Percentiles rank a stretch among this genome's conserved stretches.
Conservation (phyloP, 805 yeast species). For the Pichia manshurica region DNA sequence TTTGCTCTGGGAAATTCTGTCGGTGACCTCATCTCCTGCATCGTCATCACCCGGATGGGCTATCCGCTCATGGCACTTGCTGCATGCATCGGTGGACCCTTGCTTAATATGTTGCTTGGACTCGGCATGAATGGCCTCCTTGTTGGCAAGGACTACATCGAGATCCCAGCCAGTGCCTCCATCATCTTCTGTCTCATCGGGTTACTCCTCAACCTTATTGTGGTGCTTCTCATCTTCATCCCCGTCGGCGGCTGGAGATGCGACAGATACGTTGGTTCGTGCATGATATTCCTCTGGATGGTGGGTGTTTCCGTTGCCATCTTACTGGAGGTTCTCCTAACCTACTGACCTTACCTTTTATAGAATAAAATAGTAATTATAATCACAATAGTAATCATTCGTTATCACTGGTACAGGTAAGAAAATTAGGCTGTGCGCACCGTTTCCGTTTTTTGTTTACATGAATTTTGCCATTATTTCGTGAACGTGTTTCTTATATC, state of each 20-base stretch:
- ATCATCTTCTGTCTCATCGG: slow-evolving; percentile 38
- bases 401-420: too few species aligned
- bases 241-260: slow-evolving; percentile 40
- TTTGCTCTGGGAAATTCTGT: slow-evolving; percentile 90
- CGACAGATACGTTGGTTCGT: slow-evolving; percentile 34
- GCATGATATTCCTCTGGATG: slow-evolving; percentile 38
- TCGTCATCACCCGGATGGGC: slow-evolving; percentile 75
- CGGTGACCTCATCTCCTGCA: slow-evolving; percentile 82
- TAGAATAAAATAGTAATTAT: not conserved
- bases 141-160: slow-evolving; percentile 26
- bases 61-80: slow-evolving; percentile 88
- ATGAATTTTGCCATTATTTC: too few species aligned
- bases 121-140: slow-evolving; percentile 70
- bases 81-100: slow-evolving; percentile 93
- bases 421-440: not conserved
- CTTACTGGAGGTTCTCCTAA: slow-evolving; percentile 20
- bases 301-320: slow-evolving; percentile 33
- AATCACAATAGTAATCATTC: too few species aligned
- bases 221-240: slow-evolving; percentile 33
- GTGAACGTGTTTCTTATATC: too few species aligned
- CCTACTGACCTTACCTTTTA: slow-evolving; percentile 1
- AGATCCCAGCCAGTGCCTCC: slow-evolving; percentile 32
- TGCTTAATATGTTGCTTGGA: slow-evolving; percentile 71
- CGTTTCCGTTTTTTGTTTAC: not conserved
- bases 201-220: slow-evolving; percentile 33